Evolutionary conservation across 2,329 filamentous ascomycete species (phyloP).

Genomic region (Penicillium sp.): DNA sequence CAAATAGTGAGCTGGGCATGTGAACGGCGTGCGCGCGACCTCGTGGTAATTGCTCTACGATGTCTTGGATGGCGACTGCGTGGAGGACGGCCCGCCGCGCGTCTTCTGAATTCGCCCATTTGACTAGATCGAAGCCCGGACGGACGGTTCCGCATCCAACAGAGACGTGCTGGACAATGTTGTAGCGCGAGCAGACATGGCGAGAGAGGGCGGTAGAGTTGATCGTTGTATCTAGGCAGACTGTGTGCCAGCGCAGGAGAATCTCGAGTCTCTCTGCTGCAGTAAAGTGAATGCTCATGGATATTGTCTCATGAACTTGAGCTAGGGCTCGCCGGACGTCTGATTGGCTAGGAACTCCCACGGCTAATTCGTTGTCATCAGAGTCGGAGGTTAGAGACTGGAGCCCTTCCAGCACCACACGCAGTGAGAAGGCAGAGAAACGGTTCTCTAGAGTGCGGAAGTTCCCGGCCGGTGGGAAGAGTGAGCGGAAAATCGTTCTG

Average conservation of each 20-base stretch:
- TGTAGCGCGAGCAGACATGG: constrained; percentile 38
- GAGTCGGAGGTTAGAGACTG: constrained; percentile 44
- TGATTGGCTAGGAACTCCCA: constrained; percentile 40
- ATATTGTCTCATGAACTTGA: constrained; percentile 40
- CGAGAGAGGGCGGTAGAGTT: constrained; percentile 41
- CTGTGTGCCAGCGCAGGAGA: constrained; percentile 45
- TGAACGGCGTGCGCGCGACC: constrained; percentile 46
- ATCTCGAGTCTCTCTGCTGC: constrained; percentile 39
- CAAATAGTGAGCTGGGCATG: constrained; percentile 45
- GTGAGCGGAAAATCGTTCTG: constrained; percentile 38
- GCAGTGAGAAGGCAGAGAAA: constrained; percentile 41
- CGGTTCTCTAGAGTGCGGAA: constrained; percentile 29
- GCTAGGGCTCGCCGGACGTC: constrained; percentile 41
- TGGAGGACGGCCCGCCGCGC: constrained; percentile 43
- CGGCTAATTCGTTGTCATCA: constrained; percentile 36
- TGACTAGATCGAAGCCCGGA: constrained; percentile 34
- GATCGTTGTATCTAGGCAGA: constrained; percentile 43
- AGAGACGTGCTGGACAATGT: constrained; percentile 41
- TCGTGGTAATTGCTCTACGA: constrained; percentile 44
- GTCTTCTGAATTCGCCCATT: constrained; percentile 39
- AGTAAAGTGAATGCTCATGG: constrained; percentile 34
- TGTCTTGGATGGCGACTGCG: constrained; percentile 46
- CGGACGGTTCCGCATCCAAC: constrained; percentile 27
- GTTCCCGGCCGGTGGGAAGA: constrained; percentile 36
- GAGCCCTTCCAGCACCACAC: constrained; percentile 44